Percentiles rank a stretch among this genome's conserved stretches.
These are phyloP conservation scores for Solanum chaucha DNA, from an alignment of 257 asterid species.

Conservation along the genomic window DNA sequence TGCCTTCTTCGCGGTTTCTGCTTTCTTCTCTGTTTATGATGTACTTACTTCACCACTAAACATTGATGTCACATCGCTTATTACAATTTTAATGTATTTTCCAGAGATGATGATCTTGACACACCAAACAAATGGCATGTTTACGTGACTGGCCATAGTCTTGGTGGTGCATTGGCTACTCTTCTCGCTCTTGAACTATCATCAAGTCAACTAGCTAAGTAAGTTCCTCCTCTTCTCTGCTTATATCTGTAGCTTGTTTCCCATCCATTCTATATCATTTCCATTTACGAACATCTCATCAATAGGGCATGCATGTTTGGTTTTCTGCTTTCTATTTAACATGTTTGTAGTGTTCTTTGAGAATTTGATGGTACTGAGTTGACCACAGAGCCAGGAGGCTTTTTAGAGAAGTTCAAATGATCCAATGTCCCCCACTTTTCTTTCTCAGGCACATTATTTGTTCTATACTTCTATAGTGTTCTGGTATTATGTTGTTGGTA, in stretches of 20 bases:
- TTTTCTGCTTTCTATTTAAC: background rate
- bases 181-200: constrained; percentile 84
- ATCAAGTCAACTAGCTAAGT: constrained; percentile 65
- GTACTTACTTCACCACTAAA: too few species aligned
- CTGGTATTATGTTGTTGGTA: background rate
- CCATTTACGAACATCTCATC: background rate
- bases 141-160: constrained; percentile 95
- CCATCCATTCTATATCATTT: background rate
- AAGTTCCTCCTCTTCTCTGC: constrained; percentile 6
- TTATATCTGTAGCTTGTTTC: background rate
- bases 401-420: too few species aligned
- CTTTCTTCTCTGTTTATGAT: too few species aligned
- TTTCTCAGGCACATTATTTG: background rate
- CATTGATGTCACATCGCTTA: too few species aligned
- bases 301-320: background rate
- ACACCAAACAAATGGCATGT: constrained; percentile 62
- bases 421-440: background rate
- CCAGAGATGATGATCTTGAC: constrained; percentile 48
- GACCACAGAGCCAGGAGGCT: background rate
- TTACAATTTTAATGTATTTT: background rate
- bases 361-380: background rate
- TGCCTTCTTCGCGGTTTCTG: too few species aligned
- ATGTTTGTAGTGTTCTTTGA: background rate
- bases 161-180: constrained; percentile 96
- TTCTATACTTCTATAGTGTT: background rate